phyloP scores from a whole-genome alignment of 805 yeast genomes.

The Candida peoriensis region DNA sequence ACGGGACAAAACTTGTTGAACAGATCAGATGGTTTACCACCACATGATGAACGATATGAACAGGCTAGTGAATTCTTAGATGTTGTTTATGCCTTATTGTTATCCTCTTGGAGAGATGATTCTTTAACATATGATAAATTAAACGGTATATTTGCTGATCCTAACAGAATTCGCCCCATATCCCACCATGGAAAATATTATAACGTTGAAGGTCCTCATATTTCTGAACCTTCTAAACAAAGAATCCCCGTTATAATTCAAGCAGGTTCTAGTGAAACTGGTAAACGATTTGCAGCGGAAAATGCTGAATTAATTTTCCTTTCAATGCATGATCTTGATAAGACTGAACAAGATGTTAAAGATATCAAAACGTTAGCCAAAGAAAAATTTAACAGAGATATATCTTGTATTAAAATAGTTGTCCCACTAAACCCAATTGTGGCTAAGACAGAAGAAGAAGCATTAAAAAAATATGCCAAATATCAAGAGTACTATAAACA shows the following conservation, averaged over 20 bases:
- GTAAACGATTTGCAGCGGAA: conserved; percentile 36
- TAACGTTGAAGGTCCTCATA: conserved; percentile 35
- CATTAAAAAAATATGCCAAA: conserved; percentile 24
- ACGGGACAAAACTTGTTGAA: conserved; percentile 36
- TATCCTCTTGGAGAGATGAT: conserved; percentile 38
- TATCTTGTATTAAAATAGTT: conserved; percentile 33
- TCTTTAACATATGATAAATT: conserved; percentile 18
- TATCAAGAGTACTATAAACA: conserved; percentile 30
- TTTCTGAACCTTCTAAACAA: conserved; percentile 37
- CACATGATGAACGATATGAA: conserved; percentile 36
- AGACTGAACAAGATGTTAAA: conserved; percentile 27
- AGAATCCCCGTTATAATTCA: conserved; percentile 38
- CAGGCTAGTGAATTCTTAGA: conserved; percentile 36
- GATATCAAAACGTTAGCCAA: conserved; percentile 24
- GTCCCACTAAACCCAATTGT: conserved; percentile 34
- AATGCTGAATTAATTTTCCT: conserved; percentile 38
- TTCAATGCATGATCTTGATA: conserved; percentile 26
- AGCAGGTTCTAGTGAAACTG: conserved; percentile 39
- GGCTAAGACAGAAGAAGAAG: conserved; percentile 38
- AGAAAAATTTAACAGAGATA: conserved; percentile 31
- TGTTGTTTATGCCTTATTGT: conserved; percentile 32
- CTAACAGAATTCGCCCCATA: conserved; percentile 31
- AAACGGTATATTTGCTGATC: conserved; percentile 28
- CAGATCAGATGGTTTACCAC: conserved; percentile 21
- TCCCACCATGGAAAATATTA: conserved; percentile 33